Percentiles rank a stretch among this genome's conserved stretches.
Conservation (phyloP, 2,329 filamentous ascomycete genomes). For the Paecilomyces sp. region DNA sequence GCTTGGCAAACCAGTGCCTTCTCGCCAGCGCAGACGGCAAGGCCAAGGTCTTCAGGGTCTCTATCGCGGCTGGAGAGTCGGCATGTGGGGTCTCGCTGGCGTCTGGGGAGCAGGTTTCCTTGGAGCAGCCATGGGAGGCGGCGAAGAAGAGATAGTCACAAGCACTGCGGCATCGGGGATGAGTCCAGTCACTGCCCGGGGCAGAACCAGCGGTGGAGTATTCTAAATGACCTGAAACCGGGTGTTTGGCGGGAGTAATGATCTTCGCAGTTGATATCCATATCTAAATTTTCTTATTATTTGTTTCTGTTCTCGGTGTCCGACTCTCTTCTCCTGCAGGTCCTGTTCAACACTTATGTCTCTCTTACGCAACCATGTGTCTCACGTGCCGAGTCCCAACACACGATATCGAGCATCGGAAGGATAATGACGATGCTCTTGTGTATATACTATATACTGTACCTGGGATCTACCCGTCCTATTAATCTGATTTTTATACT, state of each 20-base stretch:
- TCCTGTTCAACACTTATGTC: neutral
- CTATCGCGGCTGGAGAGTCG: constrained; percentile 52
- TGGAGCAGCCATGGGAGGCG: constrained; percentile 26
- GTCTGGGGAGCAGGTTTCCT: constrained; percentile 46
- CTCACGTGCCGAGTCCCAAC: neutral
- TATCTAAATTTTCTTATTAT: neutral
- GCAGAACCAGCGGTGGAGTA: neutral
- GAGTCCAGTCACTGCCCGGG: neutral
- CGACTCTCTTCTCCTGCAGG: neutral
- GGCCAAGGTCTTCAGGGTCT: constrained; percentile 50
- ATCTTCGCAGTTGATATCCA: neutral
- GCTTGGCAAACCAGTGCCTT: constrained; percentile 31
- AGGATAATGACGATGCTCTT: neutral
- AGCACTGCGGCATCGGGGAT: constrained; percentile 7
- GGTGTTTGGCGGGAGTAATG: neutral
- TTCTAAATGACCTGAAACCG: neutral
- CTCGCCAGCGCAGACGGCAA: constrained; percentile 37
- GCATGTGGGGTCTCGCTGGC: constrained; percentile 49
- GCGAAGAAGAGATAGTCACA: constrained; percentile 27
- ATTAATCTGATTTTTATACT: neutral
- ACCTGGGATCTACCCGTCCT: neutral
- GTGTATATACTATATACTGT: neutral
- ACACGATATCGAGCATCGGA: neutral
- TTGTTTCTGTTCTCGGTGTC: neutral
- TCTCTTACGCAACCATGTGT: neutral